Evolutionary conservation across 331 rosid genomes (phyloP), one percentile per base, ranked within the genome.

Genomic region (Ulmus americana): DNA sequence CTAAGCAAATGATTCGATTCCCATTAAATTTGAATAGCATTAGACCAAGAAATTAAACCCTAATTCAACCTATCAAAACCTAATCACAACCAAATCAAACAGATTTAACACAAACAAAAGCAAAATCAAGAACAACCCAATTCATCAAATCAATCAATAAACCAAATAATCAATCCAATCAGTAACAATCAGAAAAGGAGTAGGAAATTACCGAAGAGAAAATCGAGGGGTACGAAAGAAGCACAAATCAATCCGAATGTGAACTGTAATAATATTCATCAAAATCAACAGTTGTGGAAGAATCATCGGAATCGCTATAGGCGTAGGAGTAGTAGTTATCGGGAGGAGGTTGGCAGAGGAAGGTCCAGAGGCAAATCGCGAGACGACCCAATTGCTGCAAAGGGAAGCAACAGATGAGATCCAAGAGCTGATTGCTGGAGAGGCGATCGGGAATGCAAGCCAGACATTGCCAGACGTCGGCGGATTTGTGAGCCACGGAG

Each of bases 321-420:
- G 69, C 64, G 10, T 56, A 79, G 50, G 81, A 65, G 67, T 77
- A 76, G 70, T 61, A 74, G 5, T 85, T 58, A 70, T 72, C 69
- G 0, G 83, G 74, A 3, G 77, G 86, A 61, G 92, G 90, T 42
- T 81, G 59, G 68, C 97, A 90, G 70, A 90, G 71, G 69, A 85
- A 85, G 43, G 86, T 73, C 82, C 92, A 87, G 15, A 90, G 72
- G 70, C 95, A 85, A 46, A 90, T 70, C 62, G 88, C 77, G 2
- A 90, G 45, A n/a, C 90, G 88, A 78, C 90, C 82, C 65, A 87
- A 53, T 50, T 87, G 95, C 55, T 80, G 97, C 39, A 90, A 44
- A 69, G 97, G 97, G 68, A 87, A 78, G 52, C 83, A 71, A 60
- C 72, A 78, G 43, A 90, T 65, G 10, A 90, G 84, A 83, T 85